Evolutionary conservation across 2,329 filamentous ascomycete genomes (phyloP).

Genomic region (Aspergillus tubingensis): DNA sequence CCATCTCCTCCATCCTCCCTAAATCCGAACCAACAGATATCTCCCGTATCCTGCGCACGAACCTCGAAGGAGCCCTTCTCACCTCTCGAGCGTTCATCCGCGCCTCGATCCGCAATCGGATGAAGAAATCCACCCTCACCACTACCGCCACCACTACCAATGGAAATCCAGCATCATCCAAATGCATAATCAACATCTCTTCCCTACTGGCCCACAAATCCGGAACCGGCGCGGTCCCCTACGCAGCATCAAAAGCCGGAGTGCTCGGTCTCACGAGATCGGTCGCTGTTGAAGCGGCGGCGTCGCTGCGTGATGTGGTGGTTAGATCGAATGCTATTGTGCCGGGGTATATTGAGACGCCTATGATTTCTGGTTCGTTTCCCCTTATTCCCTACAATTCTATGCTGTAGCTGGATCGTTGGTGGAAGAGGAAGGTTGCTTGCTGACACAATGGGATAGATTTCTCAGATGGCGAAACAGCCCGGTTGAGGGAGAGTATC

Average conservation of each 20-base stretch:
- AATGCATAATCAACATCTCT: constrained; percentile 80
- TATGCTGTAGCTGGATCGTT: neutral
- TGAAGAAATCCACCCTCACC: constrained; percentile 17
- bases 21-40: constrained; percentile 55
- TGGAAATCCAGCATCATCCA: constrained; percentile 51
- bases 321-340: constrained; percentile 79
- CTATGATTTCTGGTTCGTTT: constrained; percentile 71
- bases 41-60: constrained; percentile 64
- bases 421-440: too few species aligned
- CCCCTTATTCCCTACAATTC: neutral
- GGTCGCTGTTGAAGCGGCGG: constrained; percentile 36
- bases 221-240: constrained; percentile 69
- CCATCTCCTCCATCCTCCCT: constrained; percentile 66
- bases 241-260: constrained; percentile 79
- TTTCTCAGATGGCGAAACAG: constrained; percentile 40
- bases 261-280: constrained; percentile 61
- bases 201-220: constrained; percentile 72
- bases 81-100: constrained; percentile 43
- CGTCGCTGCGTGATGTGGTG: constrained; percentile 60
- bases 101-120: constrained; percentile 34
- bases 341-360: constrained; percentile 79
- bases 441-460: constrained; percentile 30
- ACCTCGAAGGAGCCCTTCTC: constrained; percentile 57
- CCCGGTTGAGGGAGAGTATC: constrained; percentile 51
- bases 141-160: too few species aligned